phyloP scores from a whole-genome alignment of 305 asterid species.

The Salvia sclarea region DNA sequence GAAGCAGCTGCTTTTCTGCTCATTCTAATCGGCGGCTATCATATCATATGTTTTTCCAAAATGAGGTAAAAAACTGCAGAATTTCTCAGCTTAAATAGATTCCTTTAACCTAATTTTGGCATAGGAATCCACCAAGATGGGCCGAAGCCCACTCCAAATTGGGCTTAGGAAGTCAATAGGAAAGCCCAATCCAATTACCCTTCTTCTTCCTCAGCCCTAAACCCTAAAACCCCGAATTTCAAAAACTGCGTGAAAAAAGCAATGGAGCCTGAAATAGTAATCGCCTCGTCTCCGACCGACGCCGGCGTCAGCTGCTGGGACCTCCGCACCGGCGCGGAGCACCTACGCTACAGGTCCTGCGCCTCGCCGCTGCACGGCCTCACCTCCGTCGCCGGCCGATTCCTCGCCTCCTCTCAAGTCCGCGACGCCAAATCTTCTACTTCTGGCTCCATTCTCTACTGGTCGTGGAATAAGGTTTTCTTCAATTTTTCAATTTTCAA shows the following conservation, averaged over 20 bases:
- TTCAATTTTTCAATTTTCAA: too few species aligned
- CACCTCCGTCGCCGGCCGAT: constrained; percentile 62
- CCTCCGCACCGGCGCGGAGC: constrained; percentile 72
- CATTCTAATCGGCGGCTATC: too few species aligned
- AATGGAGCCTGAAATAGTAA: constrained; percentile 58
- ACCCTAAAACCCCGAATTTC: constrained; percentile 11
- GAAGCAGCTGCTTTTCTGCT: too few species aligned
- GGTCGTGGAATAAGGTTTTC: constrained; percentile 90
- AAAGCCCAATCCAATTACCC: neutral
- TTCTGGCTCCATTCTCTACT: constrained; percentile 69
- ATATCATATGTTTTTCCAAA: too few species aligned
- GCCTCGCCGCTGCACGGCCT: constrained; percentile 80
- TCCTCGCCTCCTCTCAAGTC: constrained; percentile 80
- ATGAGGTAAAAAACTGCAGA: too few species aligned
- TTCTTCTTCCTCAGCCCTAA: neutral
- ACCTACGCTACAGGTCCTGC: constrained; percentile 63
- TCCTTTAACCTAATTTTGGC: neutral
- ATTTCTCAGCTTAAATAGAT: too few species aligned
- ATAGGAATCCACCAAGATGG: neutral
- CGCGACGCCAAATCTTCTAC: constrained; percentile 64
- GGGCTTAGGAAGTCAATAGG: neutral
- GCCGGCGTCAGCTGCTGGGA: constrained; percentile 91
- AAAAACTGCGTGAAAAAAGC: neutral
- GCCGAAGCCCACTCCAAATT: neutral
- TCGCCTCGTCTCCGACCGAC: constrained; percentile 83